Evolutionary conservation across 78 protist species (phyloP).

Genomic region (Dictyostelium citrinum): DNA sequence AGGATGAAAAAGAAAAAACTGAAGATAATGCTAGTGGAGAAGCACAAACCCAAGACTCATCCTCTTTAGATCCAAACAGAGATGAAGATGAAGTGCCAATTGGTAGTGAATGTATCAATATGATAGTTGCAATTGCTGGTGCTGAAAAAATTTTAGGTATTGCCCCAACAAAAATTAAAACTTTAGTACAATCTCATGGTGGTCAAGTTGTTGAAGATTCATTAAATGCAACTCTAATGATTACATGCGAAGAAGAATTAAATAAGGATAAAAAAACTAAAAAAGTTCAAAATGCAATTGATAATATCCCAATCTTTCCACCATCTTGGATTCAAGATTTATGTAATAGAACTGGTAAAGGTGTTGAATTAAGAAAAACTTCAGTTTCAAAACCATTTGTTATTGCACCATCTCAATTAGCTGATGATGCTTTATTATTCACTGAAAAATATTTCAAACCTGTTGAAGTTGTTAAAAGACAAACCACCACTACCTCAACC

Average conservation of each 20-base stretch:
- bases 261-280: not conserved
- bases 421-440: slow-evolving; percentile 9
- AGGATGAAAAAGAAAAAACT: not conserved
- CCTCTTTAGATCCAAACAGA: slow-evolving; percentile 1
- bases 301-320: slow-evolving; percentile 33
- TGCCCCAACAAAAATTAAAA: slow-evolving; percentile 12
- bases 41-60: not conserved
- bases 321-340: slow-evolving; percentile 27
- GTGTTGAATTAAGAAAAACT: slow-evolving; percentile 35
- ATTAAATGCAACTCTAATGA: slow-evolving; percentile 33
- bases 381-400: not conserved
- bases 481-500: slow-evolving; percentile 13
- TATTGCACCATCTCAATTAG: slow-evolving; percentile 16
- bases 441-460: not conserved
- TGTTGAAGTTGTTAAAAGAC: not conserved
- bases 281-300: slow-evolving; percentile 65
- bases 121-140: slow-evolving; percentile 65
- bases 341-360: slow-evolving; percentile 31
- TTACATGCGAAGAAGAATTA: slow-evolving; percentile 40
- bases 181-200: slow-evolving; percentile 41
- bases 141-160: slow-evolving; percentile 13
- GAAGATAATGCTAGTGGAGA: not conserved
- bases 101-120: slow-evolving; percentile 42
- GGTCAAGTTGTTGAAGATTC: slow-evolving; percentile 47
- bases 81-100: slow-evolving; percentile 74